Base-by-base conservation (phyloP, 352 stramenopile species). In the Phytophthora syringae region DNA sequence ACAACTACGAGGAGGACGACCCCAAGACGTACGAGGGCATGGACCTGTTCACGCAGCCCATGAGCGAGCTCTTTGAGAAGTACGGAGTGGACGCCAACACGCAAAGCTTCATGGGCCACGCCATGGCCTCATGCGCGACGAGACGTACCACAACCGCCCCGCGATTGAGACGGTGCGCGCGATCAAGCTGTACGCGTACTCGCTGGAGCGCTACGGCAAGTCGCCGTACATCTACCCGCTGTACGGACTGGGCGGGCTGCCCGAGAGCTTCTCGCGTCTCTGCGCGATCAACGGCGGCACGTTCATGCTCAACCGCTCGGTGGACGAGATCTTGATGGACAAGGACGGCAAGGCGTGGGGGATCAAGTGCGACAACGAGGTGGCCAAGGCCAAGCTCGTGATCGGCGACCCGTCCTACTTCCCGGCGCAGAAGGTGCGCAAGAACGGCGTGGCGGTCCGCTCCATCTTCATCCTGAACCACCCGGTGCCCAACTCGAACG, bases 351-450 rank as follows among this genome's bases (percentile, higher is more conserved):
- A 98, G 68, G 97, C 97, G 2, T 98, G 89, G 84, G 98, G 97
- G 57, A 92, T 98, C 51, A 80, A 85, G 20, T 80, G 87, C 44
- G 80, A 92, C 68, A 98, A 98, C 73, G 83, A 98, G 77, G 97
- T 99, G 74, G 98, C 98, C 27, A 98, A 98, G 77, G 97, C 96
- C 55, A 95, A 96, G 58, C 91, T 99, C 60, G 91, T 99, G 60
- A 98, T 99, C 67, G 98, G 98, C 25, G 97, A 99, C 84, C 97
- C 97, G 44, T 99, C 96, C 42, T 99, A 99, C 86, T 99, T 99
- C 74, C 88, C 91, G 7, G 66, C 76, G 15, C 82, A 97, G 36
- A 99, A 99, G 83, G 85, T 97, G 42, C 84, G 82, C 64, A 88
- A 93, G 66, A 98, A 84, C 36, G 97, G 97, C 64, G 88, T 97